Evolutionary conservation across 2,329 filamentous ascomycete species (phyloP), one percentile per base, ranked within the genome.

Genomic region (Magnaporthiopsis rhizophila): DNA sequence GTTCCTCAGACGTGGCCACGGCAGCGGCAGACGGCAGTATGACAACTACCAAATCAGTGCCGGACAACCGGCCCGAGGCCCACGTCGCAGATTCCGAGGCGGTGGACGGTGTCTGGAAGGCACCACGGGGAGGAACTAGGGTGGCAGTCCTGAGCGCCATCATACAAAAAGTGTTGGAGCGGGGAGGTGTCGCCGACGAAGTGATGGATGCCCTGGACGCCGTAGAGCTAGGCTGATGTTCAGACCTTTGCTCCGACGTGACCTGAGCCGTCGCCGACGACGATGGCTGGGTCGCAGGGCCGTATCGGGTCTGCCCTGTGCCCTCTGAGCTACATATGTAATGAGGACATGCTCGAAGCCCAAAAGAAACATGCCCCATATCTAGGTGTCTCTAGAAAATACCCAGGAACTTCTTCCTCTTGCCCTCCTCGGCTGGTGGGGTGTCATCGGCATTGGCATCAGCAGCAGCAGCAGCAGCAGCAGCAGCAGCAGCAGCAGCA

Each of bases 331-430:
- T 53, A 53, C 45, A 24, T 53, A 18, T 13, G 38, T 18, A 53
- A 53, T 24, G 21, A 21, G 45, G 8, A 21, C 12, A 45, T 50
- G 34, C 6, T 11, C 30, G 8, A 12, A 28, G 13, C n/a, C 11
- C 34, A 12, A 61, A 28, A 50, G n/a, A 9, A 45, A 45, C 26
- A 45, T 26, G 34, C 2, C 38, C 5, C 38, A 36, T 34, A 12
- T 26, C 34, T 15, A 61, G 38, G 53, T 24, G 28, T 53, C 62
- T 67, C 73, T 74, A 92, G 83, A 92, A 96, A 71, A 96, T 89
- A 18, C 92, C 92, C 70, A 95, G 79, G 86, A 89, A 93, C 80
- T 91, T 93, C 84, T 92, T 93, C 65, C 86, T 76, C 15, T 91
- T 62, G 85, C 72, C 13, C 69, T 58, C 53, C 53, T 30, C 28